A percentile compares a stretch with the other conserved stretches of the same genome.
Evolutionary conservation across 1,139 yeast species (phyloP).

Genomic region (Debaryomyces robertsiae): DNA sequence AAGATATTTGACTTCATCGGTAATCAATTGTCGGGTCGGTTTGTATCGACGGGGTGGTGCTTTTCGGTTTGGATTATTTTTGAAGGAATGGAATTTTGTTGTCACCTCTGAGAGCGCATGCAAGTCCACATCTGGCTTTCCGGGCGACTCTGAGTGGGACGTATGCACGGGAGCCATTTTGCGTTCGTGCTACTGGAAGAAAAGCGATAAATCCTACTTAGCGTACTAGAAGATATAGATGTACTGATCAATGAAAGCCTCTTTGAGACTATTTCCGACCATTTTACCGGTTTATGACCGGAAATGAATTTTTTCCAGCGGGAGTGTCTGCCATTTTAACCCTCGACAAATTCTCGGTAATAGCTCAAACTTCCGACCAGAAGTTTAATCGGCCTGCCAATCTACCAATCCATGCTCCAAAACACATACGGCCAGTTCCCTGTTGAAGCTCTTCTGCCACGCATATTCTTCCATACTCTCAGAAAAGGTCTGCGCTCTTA

Average conservation of each 20-base stretch:
- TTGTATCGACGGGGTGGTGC: conserved; percentile 67
- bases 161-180: conserved; percentile 8
- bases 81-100: conserved; percentile 53
- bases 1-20: conserved; percentile 74
- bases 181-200: not conserved
- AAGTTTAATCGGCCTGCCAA: too few species aligned
- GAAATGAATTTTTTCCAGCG: not conserved
- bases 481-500: too few species aligned
- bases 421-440: too few species aligned
- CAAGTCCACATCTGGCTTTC: conserved; percentile 24
- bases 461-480: too few species aligned
- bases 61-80: conserved; percentile 48
- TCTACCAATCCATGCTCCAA: too few species aligned
- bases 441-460: too few species aligned
- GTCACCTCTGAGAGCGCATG: conserved; percentile 44
- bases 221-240: too few species aligned
- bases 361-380: too few species aligned
- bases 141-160: conserved; percentile 13
- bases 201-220: too few species aligned
- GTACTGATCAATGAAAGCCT: too few species aligned
- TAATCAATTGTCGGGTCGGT: conserved; percentile 70
- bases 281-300: not conserved
- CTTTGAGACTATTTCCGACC: not conserved
- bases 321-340: not conserved
- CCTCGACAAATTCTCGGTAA: not conserved